A percentile compares a stretch with the other conserved stretches of the same genome.
Evolutionary conservation across 192 early-diverging fungal genomes (phyloP).

Genomic region (Backusella psychrophila): DNA sequence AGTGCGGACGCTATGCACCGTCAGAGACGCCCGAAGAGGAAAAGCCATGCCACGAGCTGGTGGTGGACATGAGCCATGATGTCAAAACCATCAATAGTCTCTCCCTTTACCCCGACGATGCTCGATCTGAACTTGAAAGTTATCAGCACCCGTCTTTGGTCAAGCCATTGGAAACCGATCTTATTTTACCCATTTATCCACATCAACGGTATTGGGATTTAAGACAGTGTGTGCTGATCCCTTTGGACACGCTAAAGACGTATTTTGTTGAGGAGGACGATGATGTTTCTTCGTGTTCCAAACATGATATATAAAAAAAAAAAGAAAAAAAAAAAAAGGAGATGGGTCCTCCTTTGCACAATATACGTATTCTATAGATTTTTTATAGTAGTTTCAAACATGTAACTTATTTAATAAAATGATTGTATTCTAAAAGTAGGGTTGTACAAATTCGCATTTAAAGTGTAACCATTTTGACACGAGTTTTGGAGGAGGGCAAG

Average conservation of each 20-base stretch:
- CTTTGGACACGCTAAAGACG: neutral
- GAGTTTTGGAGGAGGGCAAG: neutral
- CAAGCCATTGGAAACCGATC: neutral
- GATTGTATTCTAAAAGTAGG: no score
- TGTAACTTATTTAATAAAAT: no score
- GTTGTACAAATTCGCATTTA: neutral
- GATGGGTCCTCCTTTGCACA: neutral
- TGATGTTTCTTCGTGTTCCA: neutral
- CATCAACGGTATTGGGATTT: neutral
- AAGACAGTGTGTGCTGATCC: neutral
- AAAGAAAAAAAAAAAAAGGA: neutral
- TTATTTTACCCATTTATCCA: neutral
- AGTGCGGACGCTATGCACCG: constrained; percentile 12
- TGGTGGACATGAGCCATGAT: neutral
- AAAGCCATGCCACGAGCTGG: neutral
- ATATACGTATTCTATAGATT: neutral
- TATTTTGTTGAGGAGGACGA: neutral
- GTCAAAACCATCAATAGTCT: neutral
- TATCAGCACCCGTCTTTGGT: constrained; percentile 8
- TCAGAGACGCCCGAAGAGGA: neutral
- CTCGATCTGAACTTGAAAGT: neutral
- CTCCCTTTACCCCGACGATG: neutral
- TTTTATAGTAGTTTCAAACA: no score
- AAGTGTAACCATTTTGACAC: neutral
- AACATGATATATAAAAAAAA: constrained; percentile 1